These are phyloP conservation scores for Flaveria linearis DNA, from an alignment of 129 eudicot genomes.

Conservation along the genomic window DNA sequence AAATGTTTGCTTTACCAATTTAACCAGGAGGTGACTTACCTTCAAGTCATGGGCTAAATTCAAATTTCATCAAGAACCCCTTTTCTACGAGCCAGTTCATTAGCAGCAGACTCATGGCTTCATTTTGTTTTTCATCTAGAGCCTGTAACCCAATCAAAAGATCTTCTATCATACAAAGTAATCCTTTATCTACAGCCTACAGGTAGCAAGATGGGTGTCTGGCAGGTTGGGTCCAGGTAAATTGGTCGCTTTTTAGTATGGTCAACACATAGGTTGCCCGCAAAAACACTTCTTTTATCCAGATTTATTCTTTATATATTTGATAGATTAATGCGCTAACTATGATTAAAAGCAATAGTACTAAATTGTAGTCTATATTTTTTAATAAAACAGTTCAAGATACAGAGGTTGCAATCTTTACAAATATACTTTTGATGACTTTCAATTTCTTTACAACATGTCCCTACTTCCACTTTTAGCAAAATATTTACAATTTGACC, in stretches of 20 bases:
- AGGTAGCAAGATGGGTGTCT: constrained; percentile 9
- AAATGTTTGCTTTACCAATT: background rate
- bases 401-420: background rate
- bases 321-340: background rate
- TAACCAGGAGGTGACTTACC: constrained; percentile 40
- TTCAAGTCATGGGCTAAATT: constrained; percentile 73
- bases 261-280: constrained; percentile 1
- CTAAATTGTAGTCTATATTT: background rate
- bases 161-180: constrained; percentile 3
- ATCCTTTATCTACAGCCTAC: constrained; percentile 12
- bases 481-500: background rate
- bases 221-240: constrained; percentile 7
- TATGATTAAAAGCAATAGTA: background rate
- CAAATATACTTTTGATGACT: background rate
- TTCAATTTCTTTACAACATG: background rate
- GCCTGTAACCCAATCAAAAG: constrained; percentile 49
- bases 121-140: constrained; percentile 86
- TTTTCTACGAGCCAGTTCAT: constrained; percentile 80
- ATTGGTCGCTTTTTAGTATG: constrained; percentile 3
- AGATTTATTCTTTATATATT: background rate
- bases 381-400: background rate
- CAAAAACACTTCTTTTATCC: constrained; percentile 15
- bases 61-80: constrained; percentile 82
- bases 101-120: constrained; percentile 71
- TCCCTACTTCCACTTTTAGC: background rate